These are phyloP conservation scores for Naganishia kalamii DNA, from an alignment of 768 basidiomycete species.

Conservation along the genomic window DNA sequence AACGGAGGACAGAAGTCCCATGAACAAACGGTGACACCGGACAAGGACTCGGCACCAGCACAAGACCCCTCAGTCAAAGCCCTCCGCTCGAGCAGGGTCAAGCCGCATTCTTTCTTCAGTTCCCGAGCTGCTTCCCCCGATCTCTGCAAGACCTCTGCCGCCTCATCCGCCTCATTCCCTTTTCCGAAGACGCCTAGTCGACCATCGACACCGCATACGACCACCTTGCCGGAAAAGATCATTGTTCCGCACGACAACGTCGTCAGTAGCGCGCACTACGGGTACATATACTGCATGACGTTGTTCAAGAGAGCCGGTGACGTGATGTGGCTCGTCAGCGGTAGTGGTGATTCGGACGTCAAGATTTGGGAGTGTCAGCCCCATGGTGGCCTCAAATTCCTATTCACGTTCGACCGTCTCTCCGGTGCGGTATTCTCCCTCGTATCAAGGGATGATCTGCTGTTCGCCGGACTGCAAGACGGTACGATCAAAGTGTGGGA, in stretches of 20 bases:
- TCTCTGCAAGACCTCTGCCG: constrained; percentile 1
- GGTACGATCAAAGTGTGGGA: constrained; percentile 88
- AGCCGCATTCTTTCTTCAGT: constrained; percentile 79
- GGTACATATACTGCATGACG: constrained; percentile 83
- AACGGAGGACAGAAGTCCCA: not conserved
- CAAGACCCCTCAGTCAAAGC: constrained; percentile 9
- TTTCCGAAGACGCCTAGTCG: constrained; percentile 11
- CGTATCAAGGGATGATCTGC: constrained; percentile 64
- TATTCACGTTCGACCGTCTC: constrained; percentile 38
- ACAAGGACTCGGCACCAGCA: constrained; percentile 3
- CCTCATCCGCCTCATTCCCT: constrained; percentile 8
- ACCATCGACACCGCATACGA: constrained; percentile 2
- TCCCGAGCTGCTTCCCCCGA: constrained; percentile 55
- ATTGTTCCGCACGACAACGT: constrained; percentile 64
- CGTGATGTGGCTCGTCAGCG: constrained; percentile 62
- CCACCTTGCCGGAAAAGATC: constrained; percentile 24
- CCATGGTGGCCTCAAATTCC: constrained; percentile 33
- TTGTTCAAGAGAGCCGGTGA: constrained; percentile 47
- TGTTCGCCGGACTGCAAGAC: constrained; percentile 90
- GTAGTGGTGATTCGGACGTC: constrained; percentile 83
- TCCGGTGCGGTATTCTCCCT: constrained; percentile 76
- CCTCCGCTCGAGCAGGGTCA: constrained; percentile 37
- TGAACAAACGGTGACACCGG: not conserved
- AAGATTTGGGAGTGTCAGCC: constrained; percentile 50
- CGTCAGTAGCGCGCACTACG: constrained; percentile 83